phyloP scores from a whole-genome alignment of 148 eudicot genomes.

The Polygonum maritimum region DNA sequence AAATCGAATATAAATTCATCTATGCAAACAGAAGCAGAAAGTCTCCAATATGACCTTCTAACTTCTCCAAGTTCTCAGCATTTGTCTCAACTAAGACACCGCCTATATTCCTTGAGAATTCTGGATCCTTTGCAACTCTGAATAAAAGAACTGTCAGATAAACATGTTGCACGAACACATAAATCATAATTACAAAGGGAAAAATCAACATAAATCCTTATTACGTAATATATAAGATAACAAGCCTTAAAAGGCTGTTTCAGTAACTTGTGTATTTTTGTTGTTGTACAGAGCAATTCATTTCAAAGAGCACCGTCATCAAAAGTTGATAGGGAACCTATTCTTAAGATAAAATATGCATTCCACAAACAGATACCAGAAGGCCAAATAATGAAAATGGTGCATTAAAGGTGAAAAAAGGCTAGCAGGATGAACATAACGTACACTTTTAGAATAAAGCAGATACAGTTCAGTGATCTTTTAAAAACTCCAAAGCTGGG shows the following conservation, averaged over 20 bases:
- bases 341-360: not conserved
- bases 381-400: not conserved
- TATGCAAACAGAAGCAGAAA: not conserved
- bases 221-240: not conserved
- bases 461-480: not conserved
- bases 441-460: not conserved
- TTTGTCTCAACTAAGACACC: conserved; percentile 75
- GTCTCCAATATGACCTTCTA: conserved; percentile 35
- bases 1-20: not conserved
- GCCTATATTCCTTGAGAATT: conserved; percentile 52
- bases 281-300: not conserved
- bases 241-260: not conserved
- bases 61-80: conserved; percentile 21
- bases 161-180: not conserved
- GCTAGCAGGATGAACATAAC: not conserved
- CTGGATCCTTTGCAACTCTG: conserved; percentile 61
- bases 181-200: not conserved
- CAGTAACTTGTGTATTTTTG: not conserved
- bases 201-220: not conserved
- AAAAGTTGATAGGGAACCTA: not conserved
- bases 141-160: not conserved
- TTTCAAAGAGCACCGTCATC: not conserved
- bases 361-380: not conserved
- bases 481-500: not conserved
- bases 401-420: not conserved